Evolutionary conservation across 2,329 filamentous ascomycete species (phyloP).

Genomic region (Fusarium burgessii): DNA sequence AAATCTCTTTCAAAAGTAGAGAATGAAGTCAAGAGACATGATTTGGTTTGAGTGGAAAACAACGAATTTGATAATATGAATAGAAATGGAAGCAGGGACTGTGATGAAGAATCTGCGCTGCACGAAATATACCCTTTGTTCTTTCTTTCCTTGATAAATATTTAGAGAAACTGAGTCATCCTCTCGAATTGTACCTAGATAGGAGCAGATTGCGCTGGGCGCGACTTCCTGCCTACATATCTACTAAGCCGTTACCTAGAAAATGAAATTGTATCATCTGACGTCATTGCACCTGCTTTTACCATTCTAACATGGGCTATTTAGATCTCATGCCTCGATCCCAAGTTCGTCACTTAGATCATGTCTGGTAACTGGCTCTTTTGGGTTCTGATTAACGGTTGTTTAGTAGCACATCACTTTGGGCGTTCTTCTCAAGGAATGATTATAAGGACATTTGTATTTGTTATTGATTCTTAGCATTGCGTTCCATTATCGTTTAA

Average conservation of each 20-base stretch:
- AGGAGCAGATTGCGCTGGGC: slow-evolving; percentile 3
- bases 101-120: not conserved
- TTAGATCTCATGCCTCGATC: not conserved
- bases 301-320: not conserved
- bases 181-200: not conserved
- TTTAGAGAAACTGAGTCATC: slow-evolving; percentile 6
- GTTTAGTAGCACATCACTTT: slow-evolving; percentile 3
- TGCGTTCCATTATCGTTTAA: slow-evolving; percentile 29
- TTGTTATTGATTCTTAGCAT: slow-evolving; percentile 31
- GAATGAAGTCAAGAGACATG: not conserved
- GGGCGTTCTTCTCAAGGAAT: not conserved
- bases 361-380: not conserved
- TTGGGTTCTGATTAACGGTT: not conserved
- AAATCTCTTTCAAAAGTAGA: slow-evolving; percentile 52
- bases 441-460: slow-evolving; percentile 19
- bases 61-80: not conserved
- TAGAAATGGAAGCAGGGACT: not conserved
- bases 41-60: not conserved
- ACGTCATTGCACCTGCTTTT: not conserved
- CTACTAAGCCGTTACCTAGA: not conserved
- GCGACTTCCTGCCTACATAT: not conserved
- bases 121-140: slow-evolving; percentile 28
- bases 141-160: slow-evolving; percentile 3
- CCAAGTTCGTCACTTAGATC: no score
- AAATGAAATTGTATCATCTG: not conserved